A percentile compares a stretch with the other conserved stretches of the same genome.
Conservation (phyloP, 2,329 filamentous ascomycete species). For the Ophiostoma novo-ulmi region DNA sequence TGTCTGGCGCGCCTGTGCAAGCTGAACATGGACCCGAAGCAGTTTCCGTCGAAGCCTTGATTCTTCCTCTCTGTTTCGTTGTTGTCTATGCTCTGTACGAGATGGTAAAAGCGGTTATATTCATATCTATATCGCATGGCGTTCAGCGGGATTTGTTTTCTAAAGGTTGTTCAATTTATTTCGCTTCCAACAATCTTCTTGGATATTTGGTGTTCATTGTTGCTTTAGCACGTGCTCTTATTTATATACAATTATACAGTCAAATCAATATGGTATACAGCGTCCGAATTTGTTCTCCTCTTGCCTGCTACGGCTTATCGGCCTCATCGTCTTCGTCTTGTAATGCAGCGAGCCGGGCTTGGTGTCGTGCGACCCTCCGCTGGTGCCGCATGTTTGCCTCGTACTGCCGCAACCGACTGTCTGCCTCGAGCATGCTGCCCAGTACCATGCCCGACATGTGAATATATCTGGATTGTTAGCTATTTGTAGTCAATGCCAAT, state of each 20-base stretch:
- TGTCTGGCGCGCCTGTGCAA: constrained; percentile 87
- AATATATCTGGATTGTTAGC: constrained; percentile 54
- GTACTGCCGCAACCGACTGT: constrained; percentile 60
- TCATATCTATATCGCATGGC: background rate
- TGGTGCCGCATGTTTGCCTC: constrained; percentile 61
- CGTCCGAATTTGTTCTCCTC: background rate
- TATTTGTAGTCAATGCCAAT: background rate
- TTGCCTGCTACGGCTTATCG: background rate
- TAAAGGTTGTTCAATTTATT: background rate
- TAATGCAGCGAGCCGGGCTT: constrained; percentile 39
- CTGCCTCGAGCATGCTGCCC: constrained; percentile 71
- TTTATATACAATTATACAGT: background rate
- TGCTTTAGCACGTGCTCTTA: background rate
- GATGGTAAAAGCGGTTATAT: constrained; percentile 8
- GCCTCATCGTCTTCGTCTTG: constrained; percentile 25
- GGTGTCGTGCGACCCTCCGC: constrained; percentile 57
- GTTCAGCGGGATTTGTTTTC: constrained; percentile 1
- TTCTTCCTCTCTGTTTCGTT: background rate
- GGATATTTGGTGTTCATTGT: background rate
- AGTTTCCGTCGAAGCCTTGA: constrained; percentile 51
- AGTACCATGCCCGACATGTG: constrained; percentile 85
- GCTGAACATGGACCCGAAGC: constrained; percentile 91
- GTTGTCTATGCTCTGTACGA: background rate
- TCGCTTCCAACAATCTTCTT: background rate
- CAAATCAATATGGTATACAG: constrained; percentile 5